phyloP scores from a whole-genome alignment of 441 rosid species.

The Brassica balearica region DNA sequence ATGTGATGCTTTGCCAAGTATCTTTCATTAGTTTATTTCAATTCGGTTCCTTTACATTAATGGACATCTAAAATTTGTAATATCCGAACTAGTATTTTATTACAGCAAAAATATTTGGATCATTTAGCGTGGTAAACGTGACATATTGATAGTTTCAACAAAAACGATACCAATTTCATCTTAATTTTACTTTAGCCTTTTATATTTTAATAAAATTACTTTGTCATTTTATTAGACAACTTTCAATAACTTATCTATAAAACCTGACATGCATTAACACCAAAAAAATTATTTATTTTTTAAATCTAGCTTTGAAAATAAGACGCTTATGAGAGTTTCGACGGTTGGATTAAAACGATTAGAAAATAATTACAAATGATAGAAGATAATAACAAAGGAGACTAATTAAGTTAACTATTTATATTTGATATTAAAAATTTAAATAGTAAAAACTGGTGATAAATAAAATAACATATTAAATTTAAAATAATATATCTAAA shows the following conservation, averaged over 20 bases:
- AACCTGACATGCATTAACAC: not conserved
- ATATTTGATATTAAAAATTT: too few relatives aligned
- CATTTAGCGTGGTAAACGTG: not conserved
- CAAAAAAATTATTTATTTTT: too few relatives aligned
- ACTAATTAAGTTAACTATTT: too few relatives aligned
- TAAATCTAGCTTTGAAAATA: not conserved
- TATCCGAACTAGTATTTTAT: not conserved
- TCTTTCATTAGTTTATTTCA: conserved; percentile 31
- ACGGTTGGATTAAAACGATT: too few relatives aligned
- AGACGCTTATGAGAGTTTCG: not conserved
- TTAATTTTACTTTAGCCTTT: not conserved
- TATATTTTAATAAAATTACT: not conserved
- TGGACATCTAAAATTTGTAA: conserved; percentile 5
- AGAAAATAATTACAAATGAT: too few relatives aligned
- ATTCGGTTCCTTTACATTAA: conserved; percentile 1
- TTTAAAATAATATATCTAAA: too few relatives aligned
- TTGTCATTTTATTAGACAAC: not conserved
- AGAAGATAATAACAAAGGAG: too few relatives aligned
- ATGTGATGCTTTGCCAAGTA: conserved; percentile 33
- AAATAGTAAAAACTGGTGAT: too few relatives aligned
- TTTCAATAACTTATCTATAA: too few relatives aligned
- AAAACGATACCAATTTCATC: not conserved
- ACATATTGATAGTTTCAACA: not conserved
- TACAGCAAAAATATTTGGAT: not conserved
- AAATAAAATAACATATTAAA: too few relatives aligned